Percentiles rank a stretch among this genome's conserved stretches.
phyloP scores from a whole-genome alignment of 805 yeast species.

The Candida sithepensis region DNA sequence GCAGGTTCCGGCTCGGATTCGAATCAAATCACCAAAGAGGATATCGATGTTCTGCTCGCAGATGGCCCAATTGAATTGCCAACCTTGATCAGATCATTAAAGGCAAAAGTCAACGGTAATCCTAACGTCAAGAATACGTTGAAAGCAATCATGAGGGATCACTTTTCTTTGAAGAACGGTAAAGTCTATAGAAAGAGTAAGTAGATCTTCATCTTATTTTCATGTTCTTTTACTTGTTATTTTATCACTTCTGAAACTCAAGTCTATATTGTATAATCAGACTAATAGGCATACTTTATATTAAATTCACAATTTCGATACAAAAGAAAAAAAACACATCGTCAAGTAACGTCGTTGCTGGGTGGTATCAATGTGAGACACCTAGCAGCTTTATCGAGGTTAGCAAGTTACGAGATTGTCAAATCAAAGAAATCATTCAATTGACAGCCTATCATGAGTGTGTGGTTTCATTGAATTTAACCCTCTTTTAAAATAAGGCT shows the following conservation, averaged over 20 bases:
- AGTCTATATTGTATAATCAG: no score
- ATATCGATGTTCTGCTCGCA: conserved; percentile 61
- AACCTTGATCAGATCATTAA: conserved; percentile 58
- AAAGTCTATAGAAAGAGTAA: conserved; percentile 20
- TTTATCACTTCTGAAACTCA: neutral
- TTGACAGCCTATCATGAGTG: no score
- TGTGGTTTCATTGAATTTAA: no score
- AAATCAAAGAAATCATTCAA: no score
- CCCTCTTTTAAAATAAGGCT: no score
- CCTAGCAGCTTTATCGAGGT: no score
- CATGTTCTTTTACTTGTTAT: neutral
- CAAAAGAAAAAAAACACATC: no score
- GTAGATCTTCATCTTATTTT: neutral
- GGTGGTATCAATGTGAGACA: no score
- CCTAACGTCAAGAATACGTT: conserved; percentile 61
- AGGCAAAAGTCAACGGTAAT: conserved; percentile 58
- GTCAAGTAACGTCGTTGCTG: no score
- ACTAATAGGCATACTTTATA: no score
- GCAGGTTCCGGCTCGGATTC: conserved; percentile 16
- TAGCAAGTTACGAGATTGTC: no score
- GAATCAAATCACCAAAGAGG: conserved; percentile 60
- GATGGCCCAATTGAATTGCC: conserved; percentile 49
- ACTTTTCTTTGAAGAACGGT: conserved; percentile 30
- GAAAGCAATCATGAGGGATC: conserved; percentile 34
- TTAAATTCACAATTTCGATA: no score